Base-by-base conservation (phyloP, 2,329 filamentous ascomycete species). In the Talaromyces marneffei region DNA sequence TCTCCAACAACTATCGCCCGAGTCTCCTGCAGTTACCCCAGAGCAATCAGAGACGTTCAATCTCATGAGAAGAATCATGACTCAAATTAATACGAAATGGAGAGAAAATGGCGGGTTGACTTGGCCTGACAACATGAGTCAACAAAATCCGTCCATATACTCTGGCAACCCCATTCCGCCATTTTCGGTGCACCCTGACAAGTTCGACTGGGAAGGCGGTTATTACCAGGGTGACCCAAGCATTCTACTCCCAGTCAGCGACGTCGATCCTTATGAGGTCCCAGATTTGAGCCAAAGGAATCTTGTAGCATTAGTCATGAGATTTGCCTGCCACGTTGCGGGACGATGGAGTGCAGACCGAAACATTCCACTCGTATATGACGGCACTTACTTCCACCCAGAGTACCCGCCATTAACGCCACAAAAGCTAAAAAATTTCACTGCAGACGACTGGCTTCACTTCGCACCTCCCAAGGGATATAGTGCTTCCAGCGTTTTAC, bases 261-360 rank as follows among this genome's bases (percentile, higher is more conserved):
- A 66, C 12, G 54, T 66, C 25, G 70, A 78, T 52, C 71, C 72
- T 62, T 79, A 71, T 64, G 73, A 74, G 59, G 65, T 75, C 3
- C 67, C 68, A 4, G 75, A 77, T 52, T 56, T 69, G n/a, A 75
- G 74, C 1, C 76, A 75, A 52, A 64, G 67, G 16, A 71, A 78
- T 52, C 68, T 81, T 29, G 71, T 80, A 52, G 70, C 73, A 2
- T 76, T 82, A 55, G 66, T 78, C 37, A 88, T 87, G 85, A 72
- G 85, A 62, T 70, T 87, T 23, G 84, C 81, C 16, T 74, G 74
- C 20, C 70, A 73, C 62, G 65, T 75, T 31, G 66, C 72, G 1
- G 74, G 69, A 4, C 69, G 67, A 44, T 76, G 74, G 71, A 69
- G 69, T 50, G 70, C 73, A 2, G 66, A 71, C 50, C 72, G 74